Conservation (phyloP, 345 rosid species). For the Litchi chinensis region DNA sequence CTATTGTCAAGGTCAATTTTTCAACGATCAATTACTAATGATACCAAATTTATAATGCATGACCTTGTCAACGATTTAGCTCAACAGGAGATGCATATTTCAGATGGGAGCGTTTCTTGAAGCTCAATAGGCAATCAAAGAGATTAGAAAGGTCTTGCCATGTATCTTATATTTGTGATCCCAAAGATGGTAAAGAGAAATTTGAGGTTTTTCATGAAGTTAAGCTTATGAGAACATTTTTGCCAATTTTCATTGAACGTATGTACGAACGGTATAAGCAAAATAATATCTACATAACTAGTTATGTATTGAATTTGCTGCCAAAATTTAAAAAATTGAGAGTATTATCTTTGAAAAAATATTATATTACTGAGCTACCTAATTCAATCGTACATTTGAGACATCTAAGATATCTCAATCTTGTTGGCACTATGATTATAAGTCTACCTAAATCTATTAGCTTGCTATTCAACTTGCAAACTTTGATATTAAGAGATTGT, state of each 20-base stretch:
- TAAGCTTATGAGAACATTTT: not conserved
- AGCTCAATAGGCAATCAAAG: not conserved
- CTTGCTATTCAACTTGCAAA: not conserved
- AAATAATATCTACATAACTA: not conserved
- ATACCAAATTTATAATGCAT: constrained; percentile 21
- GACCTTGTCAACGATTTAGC: constrained; percentile 27
- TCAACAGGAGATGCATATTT: not conserved
- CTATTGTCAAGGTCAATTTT: constrained; percentile 22
- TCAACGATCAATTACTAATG: not conserved
- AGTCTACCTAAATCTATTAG: not conserved
- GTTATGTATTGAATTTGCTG: not conserved
- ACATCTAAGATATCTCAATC: constrained; percentile 4
- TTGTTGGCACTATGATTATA: not conserved
- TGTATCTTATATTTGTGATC: not conserved
- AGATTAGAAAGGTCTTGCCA: not conserved
- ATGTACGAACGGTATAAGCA: not conserved
- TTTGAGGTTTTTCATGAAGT: not conserved
- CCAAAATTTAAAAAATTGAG: not conserved
- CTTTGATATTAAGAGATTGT: not conserved
- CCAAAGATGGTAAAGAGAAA: not conserved
- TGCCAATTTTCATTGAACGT: not conserved
- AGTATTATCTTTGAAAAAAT: not conserved
- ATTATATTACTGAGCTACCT: not conserved
- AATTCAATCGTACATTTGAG: not conserved
- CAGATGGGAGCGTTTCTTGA: not conserved